Conservation (phyloP, 2,329 filamentous ascomycete genomes). For the Diaporthe eres region DNA sequence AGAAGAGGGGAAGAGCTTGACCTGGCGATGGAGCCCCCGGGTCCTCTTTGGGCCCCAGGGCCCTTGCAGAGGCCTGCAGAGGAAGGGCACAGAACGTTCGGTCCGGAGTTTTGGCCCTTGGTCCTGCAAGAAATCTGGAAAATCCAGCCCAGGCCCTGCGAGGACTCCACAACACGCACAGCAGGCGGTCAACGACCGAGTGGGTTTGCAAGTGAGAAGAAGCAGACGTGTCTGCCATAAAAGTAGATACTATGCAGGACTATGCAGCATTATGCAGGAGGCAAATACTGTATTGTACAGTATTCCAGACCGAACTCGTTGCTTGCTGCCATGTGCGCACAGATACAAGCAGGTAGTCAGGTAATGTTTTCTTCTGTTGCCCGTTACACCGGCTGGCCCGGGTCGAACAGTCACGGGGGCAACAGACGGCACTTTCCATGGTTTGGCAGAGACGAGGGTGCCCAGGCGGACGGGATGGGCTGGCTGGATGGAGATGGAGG, state of each 20-base stretch:
- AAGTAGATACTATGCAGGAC: slow-evolving; percentile 18
- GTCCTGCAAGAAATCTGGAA: slow-evolving; percentile 29
- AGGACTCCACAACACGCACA: not conserved
- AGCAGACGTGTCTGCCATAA: slow-evolving; percentile 14
- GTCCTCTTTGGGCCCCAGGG: slow-evolving; percentile 14
- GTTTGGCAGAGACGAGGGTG: slow-evolving; percentile 9
- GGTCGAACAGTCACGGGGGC: slow-evolving; percentile 20
- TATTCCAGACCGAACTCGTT: not conserved
- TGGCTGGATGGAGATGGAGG: not conserved
- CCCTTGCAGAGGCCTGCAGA: slow-evolving; percentile 27
- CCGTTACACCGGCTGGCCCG: slow-evolving; percentile 17
- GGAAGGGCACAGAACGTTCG: slow-evolving; percentile 24
- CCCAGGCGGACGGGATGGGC: slow-evolving; percentile 17
- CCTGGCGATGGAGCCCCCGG: slow-evolving; percentile 20
- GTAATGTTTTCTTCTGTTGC: not conserved
- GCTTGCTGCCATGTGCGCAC: not conserved
- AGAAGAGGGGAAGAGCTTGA: slow-evolving; percentile 33
- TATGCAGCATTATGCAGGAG: not conserved
- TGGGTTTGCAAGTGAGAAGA: not conserved
- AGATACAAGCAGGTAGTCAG: not conserved
- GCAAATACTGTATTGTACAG: not conserved
- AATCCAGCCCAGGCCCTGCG: slow-evolving; percentile 25
- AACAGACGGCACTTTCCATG: slow-evolving; percentile 7
- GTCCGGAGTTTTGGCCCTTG: slow-evolving; percentile 18
- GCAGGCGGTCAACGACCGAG: slow-evolving; percentile 34